Base-by-base conservation (phyloP, 2,329 filamentous ascomycete genomes). In the Pseudogymnoascus pannorum region DNA sequence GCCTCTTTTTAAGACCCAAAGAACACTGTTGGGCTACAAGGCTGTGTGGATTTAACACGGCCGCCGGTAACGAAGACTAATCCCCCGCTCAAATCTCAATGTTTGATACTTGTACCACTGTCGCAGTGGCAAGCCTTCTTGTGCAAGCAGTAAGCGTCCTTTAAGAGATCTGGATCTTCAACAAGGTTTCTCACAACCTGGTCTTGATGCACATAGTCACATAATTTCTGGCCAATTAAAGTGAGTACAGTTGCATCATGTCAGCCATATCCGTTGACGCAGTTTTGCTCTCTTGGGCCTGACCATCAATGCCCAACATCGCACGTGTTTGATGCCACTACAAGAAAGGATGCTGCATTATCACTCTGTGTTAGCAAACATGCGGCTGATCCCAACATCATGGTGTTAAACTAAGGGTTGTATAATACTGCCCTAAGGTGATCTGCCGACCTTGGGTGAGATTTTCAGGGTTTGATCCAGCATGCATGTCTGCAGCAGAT, bases 381-480 rank as follows among this genome's bases (percentile, higher is more conserved):
- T 31, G 18, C 5, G 24, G 18, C 7, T 3, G 26, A 18, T 14
- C 16, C 24, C 48, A 54, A 14, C 5, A 31, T 54, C 48, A 31
- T 31, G 5, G 12, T 31, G 48, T 4, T 20, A 54, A 54, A 20
- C 26, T 54, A 54, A 31, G 26, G 2, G 26, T 7, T 31, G 48
- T 12, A 54, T 54, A 54, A 31, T 54, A 54, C 26, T 2, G 9
- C 5, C 1, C 26, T 14, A 8, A 54, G 26, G 24, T 29, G 26
- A 31, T 31, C 5, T 54, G 16, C 5, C 11, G 5, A 3, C 2
- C 11, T 31, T 31, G 48, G 48, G 26, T 11, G 24, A 5, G 26
- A 54, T 54, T 31, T 54, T 54, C 26, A 54, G 48, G 48, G 48
- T 54, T 54, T 54, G 48, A 54, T 31, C 31, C 48, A 18, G 9